Conservation (phyloP, 768 basidiomycete genomes). For the Rhodotorula diobovata region DNA sequence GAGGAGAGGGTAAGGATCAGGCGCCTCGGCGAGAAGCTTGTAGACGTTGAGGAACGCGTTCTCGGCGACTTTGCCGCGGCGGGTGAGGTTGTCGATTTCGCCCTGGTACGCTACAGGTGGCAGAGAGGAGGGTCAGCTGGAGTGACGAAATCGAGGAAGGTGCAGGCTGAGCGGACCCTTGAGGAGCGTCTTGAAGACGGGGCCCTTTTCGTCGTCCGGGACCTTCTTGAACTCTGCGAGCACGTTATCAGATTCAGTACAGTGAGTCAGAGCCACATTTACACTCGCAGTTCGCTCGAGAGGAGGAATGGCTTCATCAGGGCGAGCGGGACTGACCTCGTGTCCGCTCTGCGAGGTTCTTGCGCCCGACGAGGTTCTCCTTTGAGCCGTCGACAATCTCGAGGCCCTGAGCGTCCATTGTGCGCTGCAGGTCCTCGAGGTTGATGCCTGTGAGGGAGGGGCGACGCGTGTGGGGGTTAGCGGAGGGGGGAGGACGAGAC, state of each 20-base stretch:
- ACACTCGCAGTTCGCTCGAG: neutral
- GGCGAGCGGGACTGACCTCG: conserved; percentile 59
- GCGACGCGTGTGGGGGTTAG: neutral
- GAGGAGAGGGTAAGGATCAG: conserved; percentile 92
- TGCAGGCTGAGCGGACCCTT: conserved; percentile 57
- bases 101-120: conserved; percentile 72
- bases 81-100: conserved; percentile 92
- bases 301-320: neutral
- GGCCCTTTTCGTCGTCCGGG: conserved; percentile 79
- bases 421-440: conserved; percentile 84
- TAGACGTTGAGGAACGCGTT: conserved; percentile 95
- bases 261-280: too few relatives aligned
- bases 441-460: conserved; percentile 63
- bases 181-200: conserved; percentile 80
- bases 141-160: neutral
- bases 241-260: neutral
- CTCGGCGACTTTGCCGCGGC: conserved; percentile 85
- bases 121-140: neutral
- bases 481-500: neutral
- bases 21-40: conserved; percentile 92
- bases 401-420: conserved; percentile 78
- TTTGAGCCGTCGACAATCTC: conserved; percentile 99
- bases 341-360: conserved; percentile 89
- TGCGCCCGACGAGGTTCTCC: conserved; percentile 88
- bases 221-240: conserved; percentile 88